phyloP scores from a whole-genome alignment of 2,329 filamentous ascomycete species.

The Ophiostoma triangulosporum region DNA sequence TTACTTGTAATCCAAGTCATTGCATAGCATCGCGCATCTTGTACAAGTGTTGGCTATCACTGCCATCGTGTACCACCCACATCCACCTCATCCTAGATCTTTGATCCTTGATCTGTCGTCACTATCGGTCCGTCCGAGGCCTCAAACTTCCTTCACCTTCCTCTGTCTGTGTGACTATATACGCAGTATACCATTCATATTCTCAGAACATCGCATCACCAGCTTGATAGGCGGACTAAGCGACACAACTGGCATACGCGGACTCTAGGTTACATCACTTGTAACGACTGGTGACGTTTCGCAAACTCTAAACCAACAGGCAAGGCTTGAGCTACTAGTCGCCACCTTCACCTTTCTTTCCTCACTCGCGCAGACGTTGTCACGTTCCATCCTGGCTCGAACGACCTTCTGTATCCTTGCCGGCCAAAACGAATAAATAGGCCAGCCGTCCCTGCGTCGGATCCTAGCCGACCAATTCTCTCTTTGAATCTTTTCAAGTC shows the following conservation, averaged over 20 bases:
- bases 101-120: background rate
- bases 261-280: background rate
- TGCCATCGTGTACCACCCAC: background rate
- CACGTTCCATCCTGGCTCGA: background rate
- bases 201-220: background rate
- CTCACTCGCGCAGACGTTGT: background rate
- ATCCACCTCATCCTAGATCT: background rate
- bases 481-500: no score
- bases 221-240: background rate
- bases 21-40: background rate
- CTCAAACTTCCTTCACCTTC: no score
- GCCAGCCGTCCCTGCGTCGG: background rate
- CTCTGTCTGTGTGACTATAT: no score
- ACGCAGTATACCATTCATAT: background rate
- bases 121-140: no score
- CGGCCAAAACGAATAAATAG: background rate
- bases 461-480: background rate
- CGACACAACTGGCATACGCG: slow-evolving; percentile 1
- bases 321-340: no score
- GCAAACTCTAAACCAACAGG: slow-evolving; percentile 5
- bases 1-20: no score
- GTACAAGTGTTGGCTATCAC: background rate
- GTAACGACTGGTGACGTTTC: slow-evolving; percentile 5
- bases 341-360: background rate
- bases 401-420: background rate